Conservation (phyloP, 805 yeast species). For the Saccharomyces kudriavzevii region DNA sequence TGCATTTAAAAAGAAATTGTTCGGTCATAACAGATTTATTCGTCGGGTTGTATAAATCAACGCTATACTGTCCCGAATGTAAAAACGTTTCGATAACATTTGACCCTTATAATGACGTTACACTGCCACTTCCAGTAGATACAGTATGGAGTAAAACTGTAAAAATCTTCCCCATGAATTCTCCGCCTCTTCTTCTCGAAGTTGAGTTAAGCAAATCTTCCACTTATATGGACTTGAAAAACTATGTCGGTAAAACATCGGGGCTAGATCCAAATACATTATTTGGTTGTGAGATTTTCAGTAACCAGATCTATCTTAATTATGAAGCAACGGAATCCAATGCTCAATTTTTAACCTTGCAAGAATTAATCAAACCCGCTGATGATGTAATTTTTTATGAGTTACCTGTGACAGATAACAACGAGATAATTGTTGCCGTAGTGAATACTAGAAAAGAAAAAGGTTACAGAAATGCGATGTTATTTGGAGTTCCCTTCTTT, state of each 20-base stretch:
- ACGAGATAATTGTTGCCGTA: slow-evolving; percentile 54
- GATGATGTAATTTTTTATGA: slow-evolving; percentile 68
- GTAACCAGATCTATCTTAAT: slow-evolving; percentile 58
- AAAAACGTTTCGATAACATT: slow-evolving; percentile 73
- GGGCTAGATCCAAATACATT: slow-evolving; percentile 32
- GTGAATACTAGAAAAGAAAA: slow-evolving; percentile 38
- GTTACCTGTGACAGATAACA: slow-evolving; percentile 32
- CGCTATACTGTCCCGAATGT: slow-evolving; percentile 82
- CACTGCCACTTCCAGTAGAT: slow-evolving; percentile 78
- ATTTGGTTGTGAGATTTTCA: slow-evolving; percentile 55
- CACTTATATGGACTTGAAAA: slow-evolving; percentile 53
- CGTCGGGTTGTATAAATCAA: slow-evolving; percentile 85
- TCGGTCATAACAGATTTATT: slow-evolving; percentile 79
- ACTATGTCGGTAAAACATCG: slow-evolving; percentile 46
- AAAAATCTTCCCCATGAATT: slow-evolving; percentile 50
- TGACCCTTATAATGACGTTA: slow-evolving; percentile 87
- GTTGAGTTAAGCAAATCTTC: slow-evolving; percentile 65
- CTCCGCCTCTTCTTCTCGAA: slow-evolving; percentile 46
- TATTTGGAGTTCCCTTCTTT: slow-evolving; percentile 75
- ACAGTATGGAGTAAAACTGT: slow-evolving; percentile 64
- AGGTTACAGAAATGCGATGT: slow-evolving; percentile 35
- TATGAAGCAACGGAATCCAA: slow-evolving; percentile 54
- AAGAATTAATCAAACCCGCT: slow-evolving; percentile 52
- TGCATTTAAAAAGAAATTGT: slow-evolving; percentile 72
- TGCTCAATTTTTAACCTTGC: slow-evolving; percentile 49